Evolutionary conservation across 192 early-diverging fungal genomes (phyloP).

Genomic region (Gaertneriomyces sp.): DNA sequence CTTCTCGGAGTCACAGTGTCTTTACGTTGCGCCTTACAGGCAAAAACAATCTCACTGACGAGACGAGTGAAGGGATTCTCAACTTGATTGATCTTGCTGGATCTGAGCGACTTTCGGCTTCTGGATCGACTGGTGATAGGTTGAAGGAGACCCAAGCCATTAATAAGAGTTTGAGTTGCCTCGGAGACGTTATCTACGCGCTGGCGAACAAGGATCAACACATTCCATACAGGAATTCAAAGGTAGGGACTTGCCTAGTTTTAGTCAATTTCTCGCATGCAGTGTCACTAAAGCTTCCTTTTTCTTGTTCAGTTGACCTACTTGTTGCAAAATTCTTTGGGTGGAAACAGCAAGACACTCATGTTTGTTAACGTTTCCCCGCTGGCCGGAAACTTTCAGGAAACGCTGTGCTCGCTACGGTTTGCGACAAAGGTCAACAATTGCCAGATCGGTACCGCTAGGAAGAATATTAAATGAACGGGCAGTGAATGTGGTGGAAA

Average conservation of each 20-base stretch:
- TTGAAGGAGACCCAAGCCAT: constrained; percentile 94
- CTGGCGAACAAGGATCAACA: constrained; percentile 70
- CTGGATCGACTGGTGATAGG: constrained; percentile 81
- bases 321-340: constrained; percentile 48
- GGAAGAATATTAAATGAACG: not conserved
- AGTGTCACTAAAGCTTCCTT: too few relatives aligned
- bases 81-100: constrained; percentile 96
- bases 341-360: constrained; percentile 92
- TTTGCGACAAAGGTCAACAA: constrained; percentile 96
- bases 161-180: constrained; percentile 85
- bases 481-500: too few relatives aligned
- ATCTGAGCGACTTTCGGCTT: constrained; percentile 78
- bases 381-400: constrained; percentile 68
- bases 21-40: constrained; percentile 82
- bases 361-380: constrained; percentile 99
- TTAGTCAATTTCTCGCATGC: too few relatives aligned
- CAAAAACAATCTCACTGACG: constrained; percentile 67
- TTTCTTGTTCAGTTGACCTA: constrained; percentile 1
- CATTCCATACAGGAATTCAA: constrained; percentile 93
- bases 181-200: constrained; percentile 88
- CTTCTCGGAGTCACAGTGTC: constrained; percentile 89
- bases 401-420: constrained; percentile 85
- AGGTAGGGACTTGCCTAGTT: constrained; percentile 46
- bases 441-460: constrained; percentile 83
- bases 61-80: constrained; percentile 69